Conservation (phyloP, 495 filamentous ascomycete species). For the Xylaria scruposa region DNA sequence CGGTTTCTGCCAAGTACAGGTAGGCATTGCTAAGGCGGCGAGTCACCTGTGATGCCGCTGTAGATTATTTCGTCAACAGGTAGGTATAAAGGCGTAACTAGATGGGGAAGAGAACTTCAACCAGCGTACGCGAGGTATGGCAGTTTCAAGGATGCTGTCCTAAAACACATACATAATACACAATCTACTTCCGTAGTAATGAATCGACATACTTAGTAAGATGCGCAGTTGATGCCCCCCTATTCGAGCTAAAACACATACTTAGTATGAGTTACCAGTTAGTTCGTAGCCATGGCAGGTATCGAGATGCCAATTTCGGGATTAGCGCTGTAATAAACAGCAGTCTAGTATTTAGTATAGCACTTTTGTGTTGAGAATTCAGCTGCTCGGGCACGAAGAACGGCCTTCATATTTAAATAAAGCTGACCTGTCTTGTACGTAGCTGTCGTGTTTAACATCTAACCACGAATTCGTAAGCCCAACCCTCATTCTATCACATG, state of each 20-base stretch:
- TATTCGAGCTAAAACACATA: background rate
- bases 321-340: background rate
- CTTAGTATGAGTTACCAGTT: no score
- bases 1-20: conserved; percentile 1
- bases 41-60: no score
- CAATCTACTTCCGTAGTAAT: no score
- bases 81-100: background rate
- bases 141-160: background rate
- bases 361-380: background rate
- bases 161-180: background rate
- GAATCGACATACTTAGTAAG: background rate
- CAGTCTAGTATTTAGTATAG: background rate
- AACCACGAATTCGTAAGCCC: no score
- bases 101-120: background rate
- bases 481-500: background rate
- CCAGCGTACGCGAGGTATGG: background rate
- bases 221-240: background rate
- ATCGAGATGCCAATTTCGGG: background rate
- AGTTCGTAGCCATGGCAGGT: background rate
- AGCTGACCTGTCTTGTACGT: background rate
- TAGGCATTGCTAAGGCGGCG: background rate
- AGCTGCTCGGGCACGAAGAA: background rate
- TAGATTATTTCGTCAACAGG: background rate
- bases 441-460: background rate
- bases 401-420: background rate